Evolutionary conservation across 2,329 filamentous ascomycete genomes (phyloP).

Genomic region (Aspergillus ochraceus): DNA sequence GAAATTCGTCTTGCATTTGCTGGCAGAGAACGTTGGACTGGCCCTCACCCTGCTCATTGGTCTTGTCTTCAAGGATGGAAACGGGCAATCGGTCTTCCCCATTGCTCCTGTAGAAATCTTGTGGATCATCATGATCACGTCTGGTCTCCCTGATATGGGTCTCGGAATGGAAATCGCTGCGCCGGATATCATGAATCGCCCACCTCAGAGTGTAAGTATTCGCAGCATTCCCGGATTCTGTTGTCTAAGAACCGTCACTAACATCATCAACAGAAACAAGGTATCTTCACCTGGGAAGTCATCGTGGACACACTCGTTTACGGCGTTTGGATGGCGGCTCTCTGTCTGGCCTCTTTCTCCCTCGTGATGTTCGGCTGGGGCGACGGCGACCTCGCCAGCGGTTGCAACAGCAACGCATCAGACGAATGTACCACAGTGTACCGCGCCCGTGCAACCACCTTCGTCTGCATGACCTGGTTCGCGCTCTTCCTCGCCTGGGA

Average conservation of each 20-base stretch:
- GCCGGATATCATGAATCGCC: slow-evolving; percentile 74
- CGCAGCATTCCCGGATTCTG: background rate
- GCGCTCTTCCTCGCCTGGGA: slow-evolving; percentile 78
- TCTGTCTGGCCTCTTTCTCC: slow-evolving; percentile 64
- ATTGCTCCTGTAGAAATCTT: slow-evolving; percentile 83
- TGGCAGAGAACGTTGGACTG: slow-evolving; percentile 80
- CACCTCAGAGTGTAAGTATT: slow-evolving; percentile 61
- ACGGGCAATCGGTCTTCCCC: slow-evolving; percentile 77
- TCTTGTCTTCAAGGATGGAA: slow-evolving; percentile 73
- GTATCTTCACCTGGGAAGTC: slow-evolving; percentile 77
- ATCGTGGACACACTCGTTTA: slow-evolving; percentile 79
- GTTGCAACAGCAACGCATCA: slow-evolving; percentile 62
- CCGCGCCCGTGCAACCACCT: slow-evolving; percentile 70
- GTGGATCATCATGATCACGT: slow-evolving; percentile 94
- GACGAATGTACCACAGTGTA: slow-evolving; percentile 63
- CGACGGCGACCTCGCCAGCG: slow-evolving; percentile 57
- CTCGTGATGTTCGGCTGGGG: slow-evolving; percentile 65
- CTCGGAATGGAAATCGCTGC: slow-evolving; percentile 77
- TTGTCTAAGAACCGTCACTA: slow-evolving; percentile 4
- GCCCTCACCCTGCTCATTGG: slow-evolving; percentile 79
- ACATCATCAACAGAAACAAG: slow-evolving; percentile 47
- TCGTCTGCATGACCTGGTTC: slow-evolving; percentile 74
- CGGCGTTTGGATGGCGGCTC: slow-evolving; percentile 72
- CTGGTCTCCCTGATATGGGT: slow-evolving; percentile 83
- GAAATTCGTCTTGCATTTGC: slow-evolving; percentile 78